Base-by-base conservation (phyloP, 345 rosid species). In the Limnanthes douglasii region DNA sequence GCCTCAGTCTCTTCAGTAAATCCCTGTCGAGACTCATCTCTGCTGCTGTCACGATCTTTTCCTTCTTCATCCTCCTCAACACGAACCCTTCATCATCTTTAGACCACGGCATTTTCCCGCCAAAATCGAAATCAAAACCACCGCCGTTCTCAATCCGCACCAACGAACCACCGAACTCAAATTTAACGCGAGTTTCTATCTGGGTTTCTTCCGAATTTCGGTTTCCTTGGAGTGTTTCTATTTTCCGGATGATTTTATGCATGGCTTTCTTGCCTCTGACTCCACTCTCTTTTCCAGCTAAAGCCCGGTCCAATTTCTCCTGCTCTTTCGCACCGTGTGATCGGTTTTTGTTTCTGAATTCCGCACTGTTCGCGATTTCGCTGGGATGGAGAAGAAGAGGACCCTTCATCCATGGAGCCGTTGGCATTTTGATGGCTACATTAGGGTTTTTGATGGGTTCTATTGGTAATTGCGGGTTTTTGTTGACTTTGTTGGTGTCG, bases 381-480 rank as follows among this genome's bases (percentile, higher is more conserved):
- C 57, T 62, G 28, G 80, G 64, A 43, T 59, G 70, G 42, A 61
- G 68, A 38, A 68, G 56, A 33, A 68, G 59, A 32, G 80, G 69
- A 51, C 63, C 60, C 42, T 53, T 68, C 72, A 72, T 70, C 95
- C 92, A 78, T 31, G 95, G 95, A 51, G 95, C 61, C 2, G 76
- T 64, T 13, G 83, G 46, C n/a, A 43, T 46, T 46, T 49, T 56
- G 18, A 49, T 43, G 46, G 25, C 8, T 15, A 27, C 41, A 26
- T 37, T 51, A 15, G 50, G 20, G 30, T 26, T 26, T 26, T 12
- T 26, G 30, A 12, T 26, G 31, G 15, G 15, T 31, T 31, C 35
- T 7, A 31, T 18, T 4, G 35, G 1, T 7, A 6, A 2, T 43
- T 9, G 15, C 26, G 46, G 21, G 7, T 25, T 56, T 10, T 31